Evolutionary conservation across 2,329 filamentous ascomycete genomes (phyloP), one percentile per base, ranked within the genome.

Genomic region (Fusarium sp.): DNA sequence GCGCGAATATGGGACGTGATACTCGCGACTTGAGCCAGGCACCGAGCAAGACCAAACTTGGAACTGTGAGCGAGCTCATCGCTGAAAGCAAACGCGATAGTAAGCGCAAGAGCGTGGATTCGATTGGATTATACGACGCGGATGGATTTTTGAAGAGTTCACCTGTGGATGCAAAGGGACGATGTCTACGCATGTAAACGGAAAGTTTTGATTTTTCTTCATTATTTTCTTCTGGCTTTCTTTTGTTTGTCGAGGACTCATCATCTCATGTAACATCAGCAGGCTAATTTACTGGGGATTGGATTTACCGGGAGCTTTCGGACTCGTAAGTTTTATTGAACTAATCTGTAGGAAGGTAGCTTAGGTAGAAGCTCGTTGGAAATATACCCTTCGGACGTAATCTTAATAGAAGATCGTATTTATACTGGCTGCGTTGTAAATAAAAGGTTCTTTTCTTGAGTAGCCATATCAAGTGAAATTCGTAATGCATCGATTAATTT

Each of bases 141-240:
- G 84, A 87, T 35, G 86, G 85, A 4, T 87, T 87, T 57, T 73
- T 87, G 65, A 80, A 84, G 67, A 78, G 79, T 36, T 85, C 84
- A 33, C 85, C 84, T 6, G 82, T 82, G n/a, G 78, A 81, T 22
- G 39, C 69, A n/a, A 71, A 73, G 51, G 75, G 75, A 48, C 66
- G 75, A 42, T 66, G 56, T 38, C 57, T 80, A 72, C 78, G 80
- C 59, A 78, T 81, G 71, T 82, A 72, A 77, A 28, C 33, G 52
- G 44, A 26, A n/a, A n/a, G 18, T 7, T 47, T n/a, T 54, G n/a
- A 6, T 18, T 31, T 38, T 58, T 60, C 31, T 10, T 11, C 17
- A 14, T 35, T 33, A 64, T 69, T 62, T 45, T 66, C 52, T 44
- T 68, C 48, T 18, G 35, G 33, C 42, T 63, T 35, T 39, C 47